Conservation (phyloP, 495 filamentous ascomycete species). For the Mytilinidion resinicola region DNA sequence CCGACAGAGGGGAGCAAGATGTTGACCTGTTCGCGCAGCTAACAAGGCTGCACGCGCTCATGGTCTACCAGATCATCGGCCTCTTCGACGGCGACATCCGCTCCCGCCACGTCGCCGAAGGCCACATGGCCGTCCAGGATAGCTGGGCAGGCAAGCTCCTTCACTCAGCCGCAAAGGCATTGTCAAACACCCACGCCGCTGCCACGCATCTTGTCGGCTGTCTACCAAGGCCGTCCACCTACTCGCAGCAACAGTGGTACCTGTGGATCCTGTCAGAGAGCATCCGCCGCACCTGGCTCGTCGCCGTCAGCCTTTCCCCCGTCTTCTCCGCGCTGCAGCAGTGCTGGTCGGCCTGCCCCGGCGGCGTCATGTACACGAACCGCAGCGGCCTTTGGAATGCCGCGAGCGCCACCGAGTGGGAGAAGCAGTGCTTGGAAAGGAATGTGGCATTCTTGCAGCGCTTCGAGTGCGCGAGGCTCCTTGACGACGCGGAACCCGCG, state of each 20-base stretch:
- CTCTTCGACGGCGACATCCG: slow-evolving; percentile 25
- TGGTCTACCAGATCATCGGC: slow-evolving; percentile 21
- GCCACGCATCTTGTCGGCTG: slow-evolving; percentile 11
- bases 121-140: slow-evolving; percentile 12
- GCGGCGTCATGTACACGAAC: slow-evolving; percentile 19
- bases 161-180: slow-evolving; percentile 7
- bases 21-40: slow-evolving; percentile 21
- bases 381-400: slow-evolving; percentile 24
- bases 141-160: slow-evolving; percentile 16
- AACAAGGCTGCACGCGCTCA: slow-evolving; percentile 17
- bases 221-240: slow-evolving; percentile 10
- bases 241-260: slow-evolving; percentile 15
- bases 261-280: slow-evolving; percentile 23
- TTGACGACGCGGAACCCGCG: slow-evolving; percentile 11
- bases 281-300: slow-evolving; percentile 24
- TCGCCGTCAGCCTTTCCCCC: slow-evolving; percentile 8
- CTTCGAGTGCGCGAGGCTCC: slow-evolving; percentile 12
- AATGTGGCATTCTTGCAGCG: slow-evolving; percentile 15
- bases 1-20: slow-evolving; percentile 9
- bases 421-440: slow-evolving; percentile 16
- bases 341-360: slow-evolving; percentile 13
- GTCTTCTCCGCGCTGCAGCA: slow-evolving; percentile 12
- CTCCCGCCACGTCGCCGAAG: slow-evolving; percentile 14
- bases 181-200: slow-evolving; percentile 9
- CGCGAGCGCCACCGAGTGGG: slow-evolving; percentile 13